Base-by-base conservation (phyloP, 768 basidiomycete genomes). In the Kwoniella heveanensis region DNA sequence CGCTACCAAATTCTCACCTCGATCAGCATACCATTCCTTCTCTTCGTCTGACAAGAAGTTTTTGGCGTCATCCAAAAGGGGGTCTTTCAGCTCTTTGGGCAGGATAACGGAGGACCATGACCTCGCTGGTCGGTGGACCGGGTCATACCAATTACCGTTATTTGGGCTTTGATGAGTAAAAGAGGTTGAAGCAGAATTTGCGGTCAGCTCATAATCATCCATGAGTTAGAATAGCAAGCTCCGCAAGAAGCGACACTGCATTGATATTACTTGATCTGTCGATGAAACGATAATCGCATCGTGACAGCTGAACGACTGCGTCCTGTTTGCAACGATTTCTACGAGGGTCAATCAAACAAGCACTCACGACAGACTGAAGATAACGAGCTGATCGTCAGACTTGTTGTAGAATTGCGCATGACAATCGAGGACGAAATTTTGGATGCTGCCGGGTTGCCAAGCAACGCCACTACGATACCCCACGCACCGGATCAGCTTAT, bases 21-120 rank as follows among this genome's bases (percentile, higher is more conserved):
- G 51, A 8, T 71, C 69, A 54, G 64, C 70, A 52, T 79, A 79
- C 77, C 77, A 79, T 8, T 21, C 46, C 17, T 29, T 57, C 50
- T 68, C 71, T 39, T 67, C 59, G 7, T 66, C 70, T 1, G 66
- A 70, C 30, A 77, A 50, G 62, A 79, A 79, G n/a, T 70, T 67
- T 53, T 66, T 47, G 44, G 77, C 60, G 63, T 79, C 77, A 25
- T 48, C 52, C 9, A 75, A 44, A 1, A 79, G 24, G 12, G 58
- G 54, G 21, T 75, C 73, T 62, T 79, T 79, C 21, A 71, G 25
- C 1, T 62, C 51, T n/a, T 26, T 49, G 2, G 75, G 73, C 17
- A 79, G 65, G 19, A 79, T 70, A 36, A 79, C 72, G 13, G 72
- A 74, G 17, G 57, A 52, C 76, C 74, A 71, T 26, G 68, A 70